phyloP scores from a whole-genome alignment of 2,329 filamentous ascomycete species.

The Microsporum canis region DNA sequence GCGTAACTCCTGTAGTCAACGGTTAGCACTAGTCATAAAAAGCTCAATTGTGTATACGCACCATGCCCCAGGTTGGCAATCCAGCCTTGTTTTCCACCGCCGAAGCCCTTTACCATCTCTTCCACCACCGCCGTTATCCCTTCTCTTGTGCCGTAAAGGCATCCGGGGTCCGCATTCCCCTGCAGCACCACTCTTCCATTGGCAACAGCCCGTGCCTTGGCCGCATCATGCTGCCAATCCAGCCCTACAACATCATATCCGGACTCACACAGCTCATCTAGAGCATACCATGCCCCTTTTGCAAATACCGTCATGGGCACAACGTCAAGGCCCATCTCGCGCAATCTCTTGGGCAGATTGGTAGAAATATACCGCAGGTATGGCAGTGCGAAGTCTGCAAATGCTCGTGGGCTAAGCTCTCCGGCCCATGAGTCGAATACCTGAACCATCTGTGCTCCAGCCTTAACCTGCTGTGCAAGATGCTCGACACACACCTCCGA shows the following conservation, averaged over 20 bases:
- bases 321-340: constrained; percentile 60
- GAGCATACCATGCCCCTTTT: constrained; percentile 91
- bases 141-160: constrained; percentile 73
- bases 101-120: constrained; percentile 78
- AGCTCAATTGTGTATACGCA: constrained; percentile 34
- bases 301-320: constrained; percentile 98
- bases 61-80: constrained; percentile 95
- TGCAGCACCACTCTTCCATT: constrained; percentile 72
- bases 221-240: constrained; percentile 88
- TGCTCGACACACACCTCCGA: constrained; percentile 91
- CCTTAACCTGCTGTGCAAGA: constrained; percentile 79
- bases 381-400: constrained; percentile 74
- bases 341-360: constrained; percentile 62
- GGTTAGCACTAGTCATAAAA: neutral
- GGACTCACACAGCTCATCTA: constrained; percentile 74
- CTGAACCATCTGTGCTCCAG: constrained; percentile 89
- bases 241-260: constrained; percentile 90
- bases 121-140: constrained; percentile 74
- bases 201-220: constrained; percentile 69
- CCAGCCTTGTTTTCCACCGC: constrained; percentile 77
- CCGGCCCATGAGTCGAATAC: constrained; percentile 98
- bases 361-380: constrained; percentile 76
- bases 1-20: constrained; percentile 62
- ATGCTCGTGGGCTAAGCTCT: constrained; percentile 74
- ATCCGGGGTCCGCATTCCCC: constrained; percentile 89